These are phyloP conservation scores for Drechslera avenae DNA, from an alignment of 2,329 filamentous ascomycete species.

Conservation along the genomic window DNA sequence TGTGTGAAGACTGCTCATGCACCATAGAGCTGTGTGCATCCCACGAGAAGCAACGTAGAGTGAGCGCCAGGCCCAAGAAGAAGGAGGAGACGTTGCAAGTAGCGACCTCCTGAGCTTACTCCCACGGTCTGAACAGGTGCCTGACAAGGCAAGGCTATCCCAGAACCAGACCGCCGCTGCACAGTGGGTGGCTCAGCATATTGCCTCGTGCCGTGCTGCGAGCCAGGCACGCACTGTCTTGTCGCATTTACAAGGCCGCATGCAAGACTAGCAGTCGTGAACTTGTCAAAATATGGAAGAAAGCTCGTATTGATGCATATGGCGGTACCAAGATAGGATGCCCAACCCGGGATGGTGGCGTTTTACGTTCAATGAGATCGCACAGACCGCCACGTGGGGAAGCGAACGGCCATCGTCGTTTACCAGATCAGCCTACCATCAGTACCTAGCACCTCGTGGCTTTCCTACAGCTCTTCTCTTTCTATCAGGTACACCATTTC, in stretches of 20 bases:
- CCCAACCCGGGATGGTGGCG: constrained; percentile 14
- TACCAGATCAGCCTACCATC: background rate
- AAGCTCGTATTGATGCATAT: constrained; percentile 19
- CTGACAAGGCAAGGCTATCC: constrained; percentile 19
- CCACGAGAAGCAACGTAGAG: constrained; percentile 20
- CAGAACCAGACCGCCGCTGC: constrained; percentile 14
- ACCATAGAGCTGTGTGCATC: constrained; percentile 10
- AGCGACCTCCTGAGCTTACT: constrained; percentile 15
- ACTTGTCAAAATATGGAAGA: constrained; percentile 6
- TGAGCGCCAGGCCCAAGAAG: constrained; percentile 19
- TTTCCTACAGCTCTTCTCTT: constrained; percentile 1
- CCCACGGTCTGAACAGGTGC: constrained; percentile 1
- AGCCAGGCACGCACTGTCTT: constrained; percentile 14
- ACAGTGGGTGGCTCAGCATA: constrained; percentile 23
- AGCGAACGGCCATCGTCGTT: constrained; percentile 16
- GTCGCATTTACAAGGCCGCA: constrained; percentile 9
- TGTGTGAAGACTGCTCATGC: constrained; percentile 28
- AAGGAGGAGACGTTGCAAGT: constrained; percentile 13
- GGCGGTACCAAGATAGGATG: constrained; percentile 12
- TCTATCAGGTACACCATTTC: background rate
- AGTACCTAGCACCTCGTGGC: constrained; percentile 4
- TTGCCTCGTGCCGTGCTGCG: constrained; percentile 12
- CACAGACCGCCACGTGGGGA: constrained; percentile 31
- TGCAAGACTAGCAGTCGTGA: constrained; percentile 8
- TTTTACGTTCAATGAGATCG: constrained; percentile 26